Evolutionary conservation across 2,329 filamentous ascomycete species (phyloP).

Genomic region (Fusarium keratoplasticum): DNA sequence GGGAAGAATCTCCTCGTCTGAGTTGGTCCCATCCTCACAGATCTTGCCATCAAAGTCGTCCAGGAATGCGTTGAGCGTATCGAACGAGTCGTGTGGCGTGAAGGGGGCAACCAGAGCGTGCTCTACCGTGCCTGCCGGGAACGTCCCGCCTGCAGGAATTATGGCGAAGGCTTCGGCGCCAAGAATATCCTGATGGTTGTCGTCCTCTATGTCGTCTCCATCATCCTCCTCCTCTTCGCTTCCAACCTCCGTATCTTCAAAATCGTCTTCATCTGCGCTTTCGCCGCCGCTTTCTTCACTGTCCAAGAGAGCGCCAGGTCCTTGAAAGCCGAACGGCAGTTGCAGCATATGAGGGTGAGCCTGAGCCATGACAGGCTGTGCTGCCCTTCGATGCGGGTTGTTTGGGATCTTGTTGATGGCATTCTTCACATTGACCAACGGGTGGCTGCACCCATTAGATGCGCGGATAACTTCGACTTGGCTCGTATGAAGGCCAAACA

Average conservation of each 20-base stretch:
- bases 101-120: background rate
- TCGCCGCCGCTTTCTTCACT: constrained; percentile 24
- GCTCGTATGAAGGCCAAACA: constrained; percentile 46
- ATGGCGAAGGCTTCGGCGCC: constrained; percentile 7
- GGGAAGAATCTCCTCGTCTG: background rate
- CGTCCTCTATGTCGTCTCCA: constrained; percentile 30
- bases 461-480: constrained; percentile 34
- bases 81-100: constrained; percentile 17
- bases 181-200: constrained; percentile 16
- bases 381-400: constrained; percentile 44
- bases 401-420: constrained; percentile 44
- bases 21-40: background rate
- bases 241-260: constrained; percentile 35
- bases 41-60: constrained; percentile 9
- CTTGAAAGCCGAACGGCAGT: constrained; percentile 16
- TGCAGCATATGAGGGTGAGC: constrained; percentile 25
- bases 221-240: constrained; percentile 32
- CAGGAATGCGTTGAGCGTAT: constrained; percentile 22
- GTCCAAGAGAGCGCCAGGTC: constrained; percentile 20
- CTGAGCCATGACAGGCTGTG: constrained; percentile 12
- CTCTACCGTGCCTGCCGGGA: background rate
- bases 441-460: constrained; percentile 22
- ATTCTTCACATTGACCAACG: constrained; percentile 44
- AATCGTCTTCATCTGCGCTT: constrained; percentile 25
- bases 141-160: constrained; percentile 15